Evolutionary conservation across 1,284 basidiomycete genomes (phyloP).

Genomic region (Apiotrichum akiyoshidainum): DNA sequence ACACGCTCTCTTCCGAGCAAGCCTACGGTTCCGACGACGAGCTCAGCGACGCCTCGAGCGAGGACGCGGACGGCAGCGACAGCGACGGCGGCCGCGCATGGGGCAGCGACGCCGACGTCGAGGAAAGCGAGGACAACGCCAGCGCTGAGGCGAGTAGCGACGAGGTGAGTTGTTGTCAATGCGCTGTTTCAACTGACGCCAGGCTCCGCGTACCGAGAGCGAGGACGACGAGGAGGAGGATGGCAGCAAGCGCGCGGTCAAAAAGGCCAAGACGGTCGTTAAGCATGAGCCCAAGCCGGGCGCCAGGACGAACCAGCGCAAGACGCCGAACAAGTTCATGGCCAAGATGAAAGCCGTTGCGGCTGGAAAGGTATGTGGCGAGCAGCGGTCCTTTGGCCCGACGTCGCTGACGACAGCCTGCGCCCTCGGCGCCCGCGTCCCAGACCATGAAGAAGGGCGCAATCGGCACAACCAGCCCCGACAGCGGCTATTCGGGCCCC

Average conservation of each 20-base stretch:
- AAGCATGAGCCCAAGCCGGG: neutral
- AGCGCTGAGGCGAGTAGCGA: neutral
- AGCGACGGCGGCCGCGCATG: neutral
- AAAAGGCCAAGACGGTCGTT: slow-evolving; percentile 8
- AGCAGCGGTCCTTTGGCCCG: too few relatives aligned
- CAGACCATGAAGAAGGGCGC: too few relatives aligned
- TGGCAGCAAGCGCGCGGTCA: neutral
- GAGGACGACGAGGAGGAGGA: neutral
- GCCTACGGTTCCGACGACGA: slow-evolving; percentile 54
- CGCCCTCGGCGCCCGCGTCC: too few relatives aligned
- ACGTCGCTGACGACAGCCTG: neutral
- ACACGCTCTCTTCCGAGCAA: slow-evolving; percentile 4
- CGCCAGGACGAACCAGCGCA: neutral
- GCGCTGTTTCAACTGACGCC: neutral
- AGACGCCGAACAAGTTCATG: neutral
- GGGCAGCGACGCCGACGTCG: slow-evolving; percentile 19
- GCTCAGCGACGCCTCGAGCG: slow-evolving; percentile 13
- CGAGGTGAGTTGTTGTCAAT: neutral
- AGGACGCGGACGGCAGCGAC: slow-evolving; percentile 21
- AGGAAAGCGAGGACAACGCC: slow-evolving; percentile 13
- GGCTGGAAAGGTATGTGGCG: neutral
- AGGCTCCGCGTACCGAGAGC: neutral
- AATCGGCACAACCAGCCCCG: neutral
- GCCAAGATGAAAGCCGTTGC: neutral
- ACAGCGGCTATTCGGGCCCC: neutral